phyloP scores from a whole-genome alignment of 352 stramenopile species.

The Globisporangium lucens region DNA sequence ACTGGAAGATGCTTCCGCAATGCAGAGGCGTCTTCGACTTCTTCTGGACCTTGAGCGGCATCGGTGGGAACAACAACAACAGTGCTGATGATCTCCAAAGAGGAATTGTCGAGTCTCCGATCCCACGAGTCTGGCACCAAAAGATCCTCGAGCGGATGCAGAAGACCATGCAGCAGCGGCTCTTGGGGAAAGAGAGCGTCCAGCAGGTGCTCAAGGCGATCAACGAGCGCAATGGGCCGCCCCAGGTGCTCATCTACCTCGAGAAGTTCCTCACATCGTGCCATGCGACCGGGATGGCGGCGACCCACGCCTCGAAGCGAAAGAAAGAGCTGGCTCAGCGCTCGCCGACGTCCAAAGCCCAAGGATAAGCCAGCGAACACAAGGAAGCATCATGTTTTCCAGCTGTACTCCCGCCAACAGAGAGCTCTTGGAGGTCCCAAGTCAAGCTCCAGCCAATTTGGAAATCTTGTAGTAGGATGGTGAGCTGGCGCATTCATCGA shows the following conservation, averaged over 20 bases:
- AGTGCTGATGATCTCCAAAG: neutral
- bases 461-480: neutral
- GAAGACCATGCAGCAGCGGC: slow-evolving; percentile 40
- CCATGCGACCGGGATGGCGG: neutral
- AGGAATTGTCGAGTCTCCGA: neutral
- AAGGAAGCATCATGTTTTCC: neutral
- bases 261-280: slow-evolving; percentile 44
- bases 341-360: neutral
- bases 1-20: slow-evolving; percentile 39
- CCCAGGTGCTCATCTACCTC: slow-evolving; percentile 29
- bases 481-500: neutral
- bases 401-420: neutral
- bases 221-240: slow-evolving; percentile 36
- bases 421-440: neutral
- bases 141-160: slow-evolving; percentile 44
- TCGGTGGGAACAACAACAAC: neutral
- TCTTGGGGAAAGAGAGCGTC: slow-evolving; percentile 57
- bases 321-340: slow-evolving; percentile 8
- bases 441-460: neutral
- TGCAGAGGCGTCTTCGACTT: slow-evolving; percentile 41
- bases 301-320: slow-evolving; percentile 5
- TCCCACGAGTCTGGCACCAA: slow-evolving; percentile 40
- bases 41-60: slow-evolving; percentile 23
- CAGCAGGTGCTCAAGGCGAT: slow-evolving; percentile 38
- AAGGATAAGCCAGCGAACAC: neutral